Base-by-base conservation (phyloP, 257 asterid genomes). In the Salvia rosmarinus region DNA sequence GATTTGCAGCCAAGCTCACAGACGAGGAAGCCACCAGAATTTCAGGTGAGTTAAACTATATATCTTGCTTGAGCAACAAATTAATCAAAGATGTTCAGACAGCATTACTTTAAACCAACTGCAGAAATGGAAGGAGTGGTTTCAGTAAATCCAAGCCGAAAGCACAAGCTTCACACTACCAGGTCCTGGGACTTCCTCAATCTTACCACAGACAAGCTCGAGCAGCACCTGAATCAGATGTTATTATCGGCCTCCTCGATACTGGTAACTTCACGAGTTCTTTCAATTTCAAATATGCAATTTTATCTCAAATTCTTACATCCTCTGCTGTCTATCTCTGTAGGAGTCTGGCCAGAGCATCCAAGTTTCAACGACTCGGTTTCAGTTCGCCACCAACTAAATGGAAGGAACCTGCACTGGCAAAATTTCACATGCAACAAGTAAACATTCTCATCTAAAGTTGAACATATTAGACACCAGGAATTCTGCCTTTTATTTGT, bases 321-420 rank as follows among this genome's bases (percentile, higher is more conserved):
- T 25, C 17, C 13, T 46, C 10, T 21, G 25, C 42, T 59, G 44
- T 51, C 5, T 12, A 51, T 42, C 43, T 56, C 25, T 16, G 3
- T 52, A 85, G 87, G 90, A 28, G 76, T 84, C 30, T 88, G 91
- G 89, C 95, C 95, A 0, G 95, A 85, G 79, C 89, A 85, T 52
- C 89, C 88, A 5, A 85, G 89, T 74, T 88, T 88, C 75, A 81
- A 74, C 4, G 91, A 85, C 81, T 25, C 0, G 81, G 78, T 37
- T 77, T 79, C 13, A 61, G 82, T 56, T 72, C 88, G 73, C 87
- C 88, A n/a, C 89, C 95, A 1, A 9, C 89, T 20, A 84, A 77
- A 63, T 85, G 91, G 89, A 85, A 84, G 91, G 91, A 3, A 55
- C 75, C 12, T 88, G 95, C 82, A 49, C 78, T 14, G 68, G 54